Evolutionary conservation across 2,329 filamentous ascomycete species (phyloP).

Genomic region (Microcera coccophila): DNA sequence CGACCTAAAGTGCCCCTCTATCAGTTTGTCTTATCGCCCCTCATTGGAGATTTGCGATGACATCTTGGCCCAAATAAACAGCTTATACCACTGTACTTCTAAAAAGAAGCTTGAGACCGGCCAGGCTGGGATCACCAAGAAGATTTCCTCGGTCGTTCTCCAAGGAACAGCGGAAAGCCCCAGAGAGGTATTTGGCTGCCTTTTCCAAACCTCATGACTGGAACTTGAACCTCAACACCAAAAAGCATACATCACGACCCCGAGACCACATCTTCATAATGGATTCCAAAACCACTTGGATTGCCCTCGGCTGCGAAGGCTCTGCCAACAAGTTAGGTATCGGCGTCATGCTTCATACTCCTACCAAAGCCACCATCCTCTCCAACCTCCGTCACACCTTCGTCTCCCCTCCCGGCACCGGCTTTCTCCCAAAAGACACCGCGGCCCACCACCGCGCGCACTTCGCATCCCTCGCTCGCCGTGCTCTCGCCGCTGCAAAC

Average conservation of each 20-base stretch:
- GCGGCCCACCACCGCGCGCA: constrained; percentile 84
- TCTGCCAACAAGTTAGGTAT: constrained; percentile 97
- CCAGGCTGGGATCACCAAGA: too few relatives aligned
- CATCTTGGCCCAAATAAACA: too few relatives aligned
- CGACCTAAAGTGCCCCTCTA: neutral
- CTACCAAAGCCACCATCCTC: constrained; percentile 61
- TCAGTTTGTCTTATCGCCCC: neutral
- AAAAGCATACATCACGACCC: neutral
- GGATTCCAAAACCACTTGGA: constrained; percentile 38
- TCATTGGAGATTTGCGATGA: neutral
- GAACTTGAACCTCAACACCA: neutral
- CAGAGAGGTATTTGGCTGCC: too few relatives aligned
- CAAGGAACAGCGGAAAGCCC: too few relatives aligned
- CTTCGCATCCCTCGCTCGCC: constrained; percentile 77
- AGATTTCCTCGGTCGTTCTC: too few relatives aligned
- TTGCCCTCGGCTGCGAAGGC: constrained; percentile 69
- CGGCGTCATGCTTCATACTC: constrained; percentile 79
- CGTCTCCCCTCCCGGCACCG: constrained; percentile 83
- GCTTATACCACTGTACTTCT: too few relatives aligned
- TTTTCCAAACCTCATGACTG: too few relatives aligned
- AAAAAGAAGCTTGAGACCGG: too few relatives aligned
- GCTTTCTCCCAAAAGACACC: constrained; percentile 95
- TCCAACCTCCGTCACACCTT: constrained; percentile 95
- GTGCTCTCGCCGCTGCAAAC: constrained; percentile 68
- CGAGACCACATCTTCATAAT: constrained; percentile 4